Evolutionary conservation across 129 eudicot genomes (phyloP), one percentile per base, ranked within the genome.

Genomic region (Pulicaria dysenterica): DNA sequence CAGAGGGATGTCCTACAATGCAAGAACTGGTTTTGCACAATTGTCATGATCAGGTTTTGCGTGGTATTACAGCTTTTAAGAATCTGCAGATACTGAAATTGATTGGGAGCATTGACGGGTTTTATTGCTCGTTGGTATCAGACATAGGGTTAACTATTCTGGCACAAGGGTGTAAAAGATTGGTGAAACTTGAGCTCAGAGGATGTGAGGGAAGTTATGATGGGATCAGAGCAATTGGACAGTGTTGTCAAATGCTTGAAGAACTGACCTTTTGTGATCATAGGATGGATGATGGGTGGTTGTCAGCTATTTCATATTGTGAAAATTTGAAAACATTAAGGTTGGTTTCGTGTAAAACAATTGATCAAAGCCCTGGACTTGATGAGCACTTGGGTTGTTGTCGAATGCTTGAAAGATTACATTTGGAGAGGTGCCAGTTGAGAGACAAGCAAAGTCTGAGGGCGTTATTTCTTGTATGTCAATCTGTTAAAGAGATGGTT

Each of bases 141-240:
- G 97, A 92, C 69, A 79, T 85, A 31, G 97, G 97, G 80, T 79
- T 92, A 81, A 92, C 96, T 17, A 89, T 92, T 54, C 50, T 92
- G 67, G 97, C 94, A 3, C 97, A 92, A 66, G 97, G 96, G 40
- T 92, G 97, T 79, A 86, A 79, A 79, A 86, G 94, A 68, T 80
- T 92, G 51, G 89, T 87, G 71, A 92, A 89, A 73, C 96, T 92
- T 39, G 96, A 89, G 74, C 58, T 92, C 59, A 86, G 80, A 76
- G 96, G 97, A 48, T 92, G 97, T 64, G 82, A 79, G 70, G 97
- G 97, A 48, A 81, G 96, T 69, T 92, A 86, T 73, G 96, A 89
- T 63, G 97, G 97, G 82, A 80, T 92, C 39, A 72, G 80, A 48
- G 96, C 96, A 7, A 86, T 92, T 49, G 97, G 96, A 3, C 91